phyloP scores from a whole-genome alignment of 2,329 filamentous ascomycete genomes.

The Colletotrichum limetticola region DNA sequence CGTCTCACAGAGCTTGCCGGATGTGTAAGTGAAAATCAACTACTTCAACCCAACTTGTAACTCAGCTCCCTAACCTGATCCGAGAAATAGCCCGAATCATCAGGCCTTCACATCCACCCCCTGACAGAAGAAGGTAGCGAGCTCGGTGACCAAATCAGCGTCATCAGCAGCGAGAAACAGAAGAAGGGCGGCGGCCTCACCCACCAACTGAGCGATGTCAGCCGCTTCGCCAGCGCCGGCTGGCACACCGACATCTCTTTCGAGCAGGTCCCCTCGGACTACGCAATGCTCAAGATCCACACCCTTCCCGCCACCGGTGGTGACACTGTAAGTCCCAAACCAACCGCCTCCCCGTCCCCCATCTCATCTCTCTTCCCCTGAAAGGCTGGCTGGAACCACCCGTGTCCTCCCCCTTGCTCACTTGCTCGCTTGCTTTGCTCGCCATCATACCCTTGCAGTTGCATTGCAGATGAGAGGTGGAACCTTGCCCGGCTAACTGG shows the following conservation, averaged over 20 bases:
- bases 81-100: slow-evolving; percentile 52
- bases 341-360: background rate
- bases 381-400: background rate
- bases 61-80: slow-evolving; percentile 13
- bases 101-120: slow-evolving; percentile 65
- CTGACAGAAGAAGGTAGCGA: slow-evolving; percentile 63
- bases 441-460: background rate
- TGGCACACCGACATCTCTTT: slow-evolving; percentile 53
- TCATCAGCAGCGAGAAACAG: slow-evolving; percentile 66
- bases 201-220: slow-evolving; percentile 61
- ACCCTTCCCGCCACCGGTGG: slow-evolving; percentile 56
- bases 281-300: slow-evolving; percentile 58
- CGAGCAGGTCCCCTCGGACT: slow-evolving; percentile 57
- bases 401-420: background rate
- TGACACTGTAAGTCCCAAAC: slow-evolving; percentile 42
- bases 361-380: background rate
- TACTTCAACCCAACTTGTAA: background rate
- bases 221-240: slow-evolving; percentile 53
- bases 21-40: slow-evolving; percentile 36
- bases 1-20: slow-evolving; percentile 46
- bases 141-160: slow-evolving; percentile 64
- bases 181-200: slow-evolving; percentile 64
- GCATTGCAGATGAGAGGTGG: background rate
- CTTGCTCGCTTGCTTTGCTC: background rate
- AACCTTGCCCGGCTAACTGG: background rate